phyloP scores from a whole-genome alignment of 2,329 filamentous ascomycete genomes.

The Xylaria arbuscula region DNA sequence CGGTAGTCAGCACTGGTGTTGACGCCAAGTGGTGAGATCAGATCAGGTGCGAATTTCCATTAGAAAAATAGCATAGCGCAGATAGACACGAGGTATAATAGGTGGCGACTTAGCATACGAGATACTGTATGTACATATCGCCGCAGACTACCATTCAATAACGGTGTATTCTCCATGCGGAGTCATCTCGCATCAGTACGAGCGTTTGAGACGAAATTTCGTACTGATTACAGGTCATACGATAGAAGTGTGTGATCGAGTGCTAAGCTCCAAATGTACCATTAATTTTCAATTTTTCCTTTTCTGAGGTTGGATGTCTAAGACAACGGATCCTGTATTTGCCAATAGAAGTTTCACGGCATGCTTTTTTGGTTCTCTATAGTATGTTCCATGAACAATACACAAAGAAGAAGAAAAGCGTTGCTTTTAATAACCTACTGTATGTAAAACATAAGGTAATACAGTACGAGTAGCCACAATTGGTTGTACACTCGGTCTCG shows the following conservation, averaged over 20 bases:
- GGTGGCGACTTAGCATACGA: too few species aligned
- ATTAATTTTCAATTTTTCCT: background rate
- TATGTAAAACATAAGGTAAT: background rate
- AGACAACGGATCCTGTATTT: background rate
- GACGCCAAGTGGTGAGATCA: too few species aligned
- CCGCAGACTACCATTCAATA: too few species aligned
- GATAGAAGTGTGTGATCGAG: background rate
- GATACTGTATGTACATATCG: too few species aligned
- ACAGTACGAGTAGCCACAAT: background rate
- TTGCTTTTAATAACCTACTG: background rate
- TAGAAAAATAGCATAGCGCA: too few species aligned
- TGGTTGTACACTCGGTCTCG: slow-evolving; percentile 17
- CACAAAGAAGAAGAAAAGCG: background rate
- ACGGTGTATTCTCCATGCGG: too few species aligned
- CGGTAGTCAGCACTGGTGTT: too few species aligned
- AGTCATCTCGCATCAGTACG: too few species aligned
- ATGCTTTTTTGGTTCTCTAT: background rate
- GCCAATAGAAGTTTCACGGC: background rate
- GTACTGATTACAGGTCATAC: too few species aligned
- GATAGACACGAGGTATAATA: too few species aligned
- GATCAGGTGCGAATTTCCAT: too few species aligned
- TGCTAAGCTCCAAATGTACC: background rate
- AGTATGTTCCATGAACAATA: background rate
- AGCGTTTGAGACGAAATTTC: too few species aligned
- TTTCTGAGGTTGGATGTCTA: background rate